phyloP scores from a whole-genome alignment of 169 alveolate genomes.

The Eimeria maxima region DNA sequence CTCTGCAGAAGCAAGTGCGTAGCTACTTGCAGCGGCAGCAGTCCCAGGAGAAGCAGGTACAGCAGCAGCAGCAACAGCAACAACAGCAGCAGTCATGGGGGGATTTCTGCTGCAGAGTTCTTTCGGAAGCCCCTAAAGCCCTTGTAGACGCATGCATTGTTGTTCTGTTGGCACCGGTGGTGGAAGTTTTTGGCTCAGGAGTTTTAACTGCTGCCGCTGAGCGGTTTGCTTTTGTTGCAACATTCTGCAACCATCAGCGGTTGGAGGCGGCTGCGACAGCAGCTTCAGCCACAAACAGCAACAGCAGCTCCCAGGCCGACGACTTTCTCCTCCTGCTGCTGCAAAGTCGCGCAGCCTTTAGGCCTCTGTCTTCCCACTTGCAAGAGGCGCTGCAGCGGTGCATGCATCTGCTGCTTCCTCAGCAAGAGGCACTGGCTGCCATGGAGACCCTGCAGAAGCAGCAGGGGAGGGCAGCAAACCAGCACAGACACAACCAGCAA shows the following conservation, averaged over 20 bases:
- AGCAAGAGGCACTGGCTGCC: neutral
- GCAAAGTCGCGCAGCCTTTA: conserved; percentile 22
- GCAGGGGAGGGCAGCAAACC: neutral
- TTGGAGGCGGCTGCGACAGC: neutral
- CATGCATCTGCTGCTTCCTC: conserved; percentile 57
- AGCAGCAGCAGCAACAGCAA: conserved; percentile 6
- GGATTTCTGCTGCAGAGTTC: conserved; percentile 35
- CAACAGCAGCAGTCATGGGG: conserved; percentile 62
- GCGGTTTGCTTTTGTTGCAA: too few species aligned
- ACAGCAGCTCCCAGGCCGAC: neutral
- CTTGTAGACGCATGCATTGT: neutral
- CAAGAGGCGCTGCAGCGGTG: conserved; percentile 42
- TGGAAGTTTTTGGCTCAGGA: neutral
- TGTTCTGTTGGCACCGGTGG: conserved; percentile 2
- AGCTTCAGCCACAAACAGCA: neutral
- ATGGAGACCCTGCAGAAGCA: neutral
- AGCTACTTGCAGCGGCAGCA: conserved; percentile 13
- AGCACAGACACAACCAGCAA: too few species aligned
- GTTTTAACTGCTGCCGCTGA: conserved; percentile 8
- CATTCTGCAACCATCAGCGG: neutral
- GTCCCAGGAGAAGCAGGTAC: neutral
- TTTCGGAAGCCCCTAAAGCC: conserved; percentile 35
- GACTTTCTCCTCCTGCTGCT: conserved; percentile 32
- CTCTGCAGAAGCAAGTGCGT: neutral
- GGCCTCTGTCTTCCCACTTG: neutral